These are phyloP conservation scores for Alternaria sp. DNA, from an alignment of 2,329 filamentous ascomycete genomes.

Conservation along the genomic window DNA sequence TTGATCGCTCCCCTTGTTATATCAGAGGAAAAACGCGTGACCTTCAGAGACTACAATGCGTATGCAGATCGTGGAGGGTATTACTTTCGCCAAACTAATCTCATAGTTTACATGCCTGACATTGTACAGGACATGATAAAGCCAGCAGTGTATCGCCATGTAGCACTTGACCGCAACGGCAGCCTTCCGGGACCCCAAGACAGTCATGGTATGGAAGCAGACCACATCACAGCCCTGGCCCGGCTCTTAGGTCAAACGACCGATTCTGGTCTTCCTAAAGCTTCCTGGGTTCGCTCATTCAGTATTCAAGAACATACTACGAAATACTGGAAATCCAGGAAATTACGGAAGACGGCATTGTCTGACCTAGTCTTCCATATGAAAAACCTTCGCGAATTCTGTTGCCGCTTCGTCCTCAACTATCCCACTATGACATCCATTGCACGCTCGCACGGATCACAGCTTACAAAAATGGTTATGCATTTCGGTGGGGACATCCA, in stretches of 20 bases:
- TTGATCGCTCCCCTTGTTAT: background rate
- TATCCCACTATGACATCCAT: background rate
- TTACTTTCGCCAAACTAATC: background rate
- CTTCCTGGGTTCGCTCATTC: slow-evolving; percentile 4
- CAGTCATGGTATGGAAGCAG: too few relatives aligned
- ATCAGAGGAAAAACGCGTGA: background rate
- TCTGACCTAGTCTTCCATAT: background rate
- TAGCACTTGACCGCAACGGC: background rate
- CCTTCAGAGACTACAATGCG: slow-evolving; percentile 1
- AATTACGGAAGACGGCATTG: background rate
- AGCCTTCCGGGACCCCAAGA: background rate
- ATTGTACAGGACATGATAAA: slow-evolving; percentile 1
- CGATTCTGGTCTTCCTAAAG: background rate
- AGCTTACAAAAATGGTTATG: background rate
- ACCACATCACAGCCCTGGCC: background rate
- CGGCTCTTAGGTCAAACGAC: background rate
- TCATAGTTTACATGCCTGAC: background rate
- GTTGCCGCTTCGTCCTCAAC: background rate
- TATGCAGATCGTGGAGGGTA: slow-evolving; percentile 3
- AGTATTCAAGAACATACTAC: background rate
- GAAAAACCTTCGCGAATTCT: background rate
- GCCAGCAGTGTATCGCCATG: slow-evolving; percentile 2
- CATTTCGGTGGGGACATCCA: background rate
- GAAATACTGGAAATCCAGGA: background rate
- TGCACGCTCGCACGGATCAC: background rate